Percentiles rank a stretch among this genome's conserved stretches.
These are phyloP conservation scores for Stagonosporopsis rhizophila DNA, from an alignment of 2,329 filamentous ascomycete genomes.

Conservation along the genomic window DNA sequence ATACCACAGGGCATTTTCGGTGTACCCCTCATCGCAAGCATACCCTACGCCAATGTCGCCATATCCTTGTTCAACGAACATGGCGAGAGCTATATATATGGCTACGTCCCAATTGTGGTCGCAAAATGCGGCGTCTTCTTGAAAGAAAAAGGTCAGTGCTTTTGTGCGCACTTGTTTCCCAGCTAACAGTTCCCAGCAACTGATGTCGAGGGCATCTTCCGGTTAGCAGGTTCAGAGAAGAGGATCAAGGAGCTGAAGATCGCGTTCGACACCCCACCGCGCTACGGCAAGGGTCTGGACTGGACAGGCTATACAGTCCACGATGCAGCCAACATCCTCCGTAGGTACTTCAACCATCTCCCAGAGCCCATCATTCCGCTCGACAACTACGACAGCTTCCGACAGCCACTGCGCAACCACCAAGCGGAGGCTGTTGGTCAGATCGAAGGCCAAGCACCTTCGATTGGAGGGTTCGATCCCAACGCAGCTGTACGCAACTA, in stretches of 20 bases:
- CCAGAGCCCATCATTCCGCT: constrained; percentile 96
- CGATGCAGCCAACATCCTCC: constrained; percentile 94
- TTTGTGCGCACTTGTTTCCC: neutral
- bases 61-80: constrained; percentile 94
- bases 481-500: constrained; percentile 80
- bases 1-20: constrained; percentile 85
- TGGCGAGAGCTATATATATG: constrained; percentile 96
- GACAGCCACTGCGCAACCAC: constrained; percentile 77
- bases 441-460: constrained; percentile 68
- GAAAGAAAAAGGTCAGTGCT: constrained; percentile 86
- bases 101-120: constrained; percentile 97
- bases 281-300: constrained; percentile 94
- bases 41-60: constrained; percentile 96
- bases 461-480: constrained; percentile 76
- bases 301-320: constrained; percentile 99
- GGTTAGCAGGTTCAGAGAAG: constrained; percentile 93
- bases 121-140: constrained; percentile 97
- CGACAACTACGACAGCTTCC: constrained; percentile 90
- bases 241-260: constrained; percentile 95
- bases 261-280: constrained; percentile 84
- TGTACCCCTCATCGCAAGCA: constrained; percentile 89
- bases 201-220: constrained; percentile 94
- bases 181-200: constrained; percentile 69
- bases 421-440: constrained; percentile 74
- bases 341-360: constrained; percentile 93